Percentiles rank a stretch among this genome's conserved stretches.
phyloP scores from a whole-genome alignment of 345 rosid genomes.

The Ceriops tagal region DNA sequence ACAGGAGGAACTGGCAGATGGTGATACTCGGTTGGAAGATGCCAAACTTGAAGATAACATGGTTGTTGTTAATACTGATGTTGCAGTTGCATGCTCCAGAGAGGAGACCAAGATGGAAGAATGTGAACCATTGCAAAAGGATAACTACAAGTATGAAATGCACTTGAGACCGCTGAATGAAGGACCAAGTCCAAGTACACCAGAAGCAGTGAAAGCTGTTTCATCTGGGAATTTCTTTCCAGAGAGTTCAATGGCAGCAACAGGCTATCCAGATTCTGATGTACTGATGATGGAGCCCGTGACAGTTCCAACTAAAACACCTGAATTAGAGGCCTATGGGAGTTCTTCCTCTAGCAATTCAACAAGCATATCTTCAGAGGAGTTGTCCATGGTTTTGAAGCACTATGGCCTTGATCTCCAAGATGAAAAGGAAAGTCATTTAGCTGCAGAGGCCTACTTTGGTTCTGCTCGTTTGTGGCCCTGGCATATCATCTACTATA shows the following conservation, averaged over 20 bases:
- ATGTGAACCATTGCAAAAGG: conserved; percentile 15
- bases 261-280: conserved; percentile 22
- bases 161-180: conserved; percentile 17
- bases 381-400: conserved; percentile 38
- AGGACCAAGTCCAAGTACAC: conserved; percentile 14
- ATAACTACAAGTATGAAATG: conserved; percentile 7
- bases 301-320: conserved; percentile 10
- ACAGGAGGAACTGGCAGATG: conserved; percentile 1
- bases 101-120: conserved; percentile 20
- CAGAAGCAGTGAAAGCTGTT: conserved; percentile 12
- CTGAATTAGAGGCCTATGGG: conserved; percentile 20
- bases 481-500: conserved; percentile 39
- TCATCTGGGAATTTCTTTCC: conserved; percentile 17
- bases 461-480: conserved; percentile 52
- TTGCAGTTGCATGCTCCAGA: conserved; percentile 10
- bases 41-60: conserved; percentile 14
- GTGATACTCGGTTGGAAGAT: conserved; percentile 16
- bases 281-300: conserved; percentile 9
- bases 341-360: conserved; percentile 13
- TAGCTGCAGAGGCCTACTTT: conserved; percentile 33
- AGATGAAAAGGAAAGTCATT: conserved; percentile 29
- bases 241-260: conserved; percentile 14
- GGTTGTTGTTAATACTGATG: conserved; percentile 5
- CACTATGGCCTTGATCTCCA: conserved; percentile 36
- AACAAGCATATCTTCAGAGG: conserved; percentile 30